Base-by-base conservation (phyloP, 345 rosid species). In the Adansonia digitata region DNA sequence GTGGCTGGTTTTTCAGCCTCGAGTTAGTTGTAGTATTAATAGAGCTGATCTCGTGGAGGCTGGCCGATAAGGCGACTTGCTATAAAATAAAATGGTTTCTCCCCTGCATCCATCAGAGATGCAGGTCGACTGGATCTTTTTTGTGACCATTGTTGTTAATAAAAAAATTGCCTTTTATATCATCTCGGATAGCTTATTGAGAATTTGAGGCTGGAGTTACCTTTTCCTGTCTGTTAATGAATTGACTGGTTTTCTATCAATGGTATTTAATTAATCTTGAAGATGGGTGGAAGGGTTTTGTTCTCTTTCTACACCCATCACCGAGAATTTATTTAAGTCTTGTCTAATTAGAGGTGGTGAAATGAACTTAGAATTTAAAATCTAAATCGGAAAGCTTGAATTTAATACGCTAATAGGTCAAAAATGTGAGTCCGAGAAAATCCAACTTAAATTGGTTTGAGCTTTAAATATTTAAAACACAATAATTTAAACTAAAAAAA, bases 1-100 rank as follows among this genome's bases (percentile, higher is more conserved):
- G 37, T 68, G 80, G 86, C 76, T 79, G 86, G 86, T 74, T 76
- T 81, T 75, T 35, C 67, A 27, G 67, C 81, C 83, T 18, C 40
- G 74, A 71, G 78, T 67, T 83, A n/a, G 3, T 29, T 69, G 14
- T 37, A 22, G n/a, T 48, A 1, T 37, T 5, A 15, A 12, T 73
- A 37, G 79, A 61, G 77, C 18, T 77, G 72, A 61, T 45, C 18
- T 73, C 73, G 72, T 81, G 52, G 75, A 69, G 77, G 75, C 75
- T 59, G 64, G 72, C 71, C 42, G 53, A 49, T 72, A 75, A 26
- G 56, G 77, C 39, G 49, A 76, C 59, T 14, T 55, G 8, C 39
- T 9, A 49, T 42, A 80, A 72, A n/a, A 66, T 76, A 76, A 74
- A 31, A 42, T 37, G 67, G n/a, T 24, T 59, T 68, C 12, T 29